Conservation (phyloP, 345 rosid genomes). For the Carallia brachiata region DNA sequence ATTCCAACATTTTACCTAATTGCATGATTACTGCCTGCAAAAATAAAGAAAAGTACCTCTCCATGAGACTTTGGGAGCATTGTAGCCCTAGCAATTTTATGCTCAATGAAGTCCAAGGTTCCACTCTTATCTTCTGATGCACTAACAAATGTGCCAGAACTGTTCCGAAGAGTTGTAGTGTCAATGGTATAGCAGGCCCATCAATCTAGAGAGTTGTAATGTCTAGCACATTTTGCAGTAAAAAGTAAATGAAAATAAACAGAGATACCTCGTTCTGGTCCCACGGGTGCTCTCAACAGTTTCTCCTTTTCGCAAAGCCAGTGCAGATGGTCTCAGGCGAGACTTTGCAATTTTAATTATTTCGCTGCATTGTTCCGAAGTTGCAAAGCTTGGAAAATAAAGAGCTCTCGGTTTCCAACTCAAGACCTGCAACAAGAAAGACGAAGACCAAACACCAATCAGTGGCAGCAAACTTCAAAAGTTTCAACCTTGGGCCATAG, state of each 20-base stretch:
- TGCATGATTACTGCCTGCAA: background rate
- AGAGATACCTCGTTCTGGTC: slow-evolving; percentile 63
- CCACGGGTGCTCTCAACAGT: slow-evolving; percentile 62
- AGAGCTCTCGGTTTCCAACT: slow-evolving; percentile 79
- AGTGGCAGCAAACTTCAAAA: background rate
- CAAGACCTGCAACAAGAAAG: slow-evolving; percentile 43
- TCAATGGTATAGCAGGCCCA: background rate
- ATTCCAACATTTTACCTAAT: background rate
- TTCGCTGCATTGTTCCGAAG: slow-evolving; percentile 51
- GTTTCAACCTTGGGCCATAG: background rate
- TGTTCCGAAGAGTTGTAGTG: slow-evolving; percentile 26
- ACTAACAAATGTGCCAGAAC: slow-evolving; percentile 73
- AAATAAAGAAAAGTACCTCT: slow-evolving; percentile 43
- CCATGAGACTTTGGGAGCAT: slow-evolving; percentile 67
- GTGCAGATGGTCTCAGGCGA: slow-evolving; percentile 51
- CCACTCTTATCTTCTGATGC: slow-evolving; percentile 66
- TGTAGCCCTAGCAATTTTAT: slow-evolving; percentile 68
- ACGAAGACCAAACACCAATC: background rate
- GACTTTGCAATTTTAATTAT: slow-evolving; percentile 52
- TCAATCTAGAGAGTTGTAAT: background rate
- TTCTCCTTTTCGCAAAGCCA: slow-evolving; percentile 75
- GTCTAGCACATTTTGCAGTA: background rate
- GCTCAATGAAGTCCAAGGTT: slow-evolving; percentile 49
- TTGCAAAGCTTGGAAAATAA: slow-evolving; percentile 69
- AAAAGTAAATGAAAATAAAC: background rate